These are phyloP conservation scores for Metahyphopichia silvanorum DNA, from an alignment of 805 yeast species.

Conservation along the genomic window DNA sequence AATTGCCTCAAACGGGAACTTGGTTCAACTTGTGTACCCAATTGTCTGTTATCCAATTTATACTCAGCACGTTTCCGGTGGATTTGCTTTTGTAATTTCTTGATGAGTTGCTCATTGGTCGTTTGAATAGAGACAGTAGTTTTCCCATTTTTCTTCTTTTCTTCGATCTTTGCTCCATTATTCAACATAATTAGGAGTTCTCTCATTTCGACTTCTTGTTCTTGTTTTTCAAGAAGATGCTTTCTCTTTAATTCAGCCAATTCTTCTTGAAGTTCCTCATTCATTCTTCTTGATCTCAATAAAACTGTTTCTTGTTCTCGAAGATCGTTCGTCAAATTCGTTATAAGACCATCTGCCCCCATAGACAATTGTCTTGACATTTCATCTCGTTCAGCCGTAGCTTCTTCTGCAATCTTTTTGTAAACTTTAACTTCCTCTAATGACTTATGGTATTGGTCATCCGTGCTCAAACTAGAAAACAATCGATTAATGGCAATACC, in stretches of 20 bases:
- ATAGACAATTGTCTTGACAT: slow-evolving; percentile 62
- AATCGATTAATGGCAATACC: slow-evolving; percentile 75
- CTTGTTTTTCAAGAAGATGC: slow-evolving; percentile 63
- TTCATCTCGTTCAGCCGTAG: slow-evolving; percentile 57
- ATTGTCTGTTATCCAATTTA: slow-evolving; percentile 42
- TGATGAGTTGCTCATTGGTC: slow-evolving; percentile 33
- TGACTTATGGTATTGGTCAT: slow-evolving; percentile 80
- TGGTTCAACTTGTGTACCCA: slow-evolving; percentile 65
- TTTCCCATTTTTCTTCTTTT: slow-evolving; percentile 28
- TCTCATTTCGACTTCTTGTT: slow-evolving; percentile 73
- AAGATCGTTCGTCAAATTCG: slow-evolving; percentile 57
- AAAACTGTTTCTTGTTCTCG: slow-evolving; percentile 61
- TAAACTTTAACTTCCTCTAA: slow-evolving; percentile 51
- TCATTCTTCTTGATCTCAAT: slow-evolving; percentile 55
- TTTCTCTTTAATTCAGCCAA: slow-evolving; percentile 61
- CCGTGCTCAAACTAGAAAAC: slow-evolving; percentile 72
- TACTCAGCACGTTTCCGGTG: slow-evolving; percentile 46
- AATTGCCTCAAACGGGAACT: slow-evolving; percentile 69
- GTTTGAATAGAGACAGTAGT: slow-evolving; percentile 35
- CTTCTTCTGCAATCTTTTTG: slow-evolving; percentile 49
- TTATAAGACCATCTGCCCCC: slow-evolving; percentile 75
- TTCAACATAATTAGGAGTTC: slow-evolving; percentile 66
- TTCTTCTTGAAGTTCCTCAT: slow-evolving; percentile 57
- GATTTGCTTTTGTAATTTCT: slow-evolving; percentile 43
- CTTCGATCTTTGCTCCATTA: slow-evolving; percentile 33